Conservation (phyloP, 2,329 filamentous ascomycete genomes). For the Apiospora marii region DNA sequence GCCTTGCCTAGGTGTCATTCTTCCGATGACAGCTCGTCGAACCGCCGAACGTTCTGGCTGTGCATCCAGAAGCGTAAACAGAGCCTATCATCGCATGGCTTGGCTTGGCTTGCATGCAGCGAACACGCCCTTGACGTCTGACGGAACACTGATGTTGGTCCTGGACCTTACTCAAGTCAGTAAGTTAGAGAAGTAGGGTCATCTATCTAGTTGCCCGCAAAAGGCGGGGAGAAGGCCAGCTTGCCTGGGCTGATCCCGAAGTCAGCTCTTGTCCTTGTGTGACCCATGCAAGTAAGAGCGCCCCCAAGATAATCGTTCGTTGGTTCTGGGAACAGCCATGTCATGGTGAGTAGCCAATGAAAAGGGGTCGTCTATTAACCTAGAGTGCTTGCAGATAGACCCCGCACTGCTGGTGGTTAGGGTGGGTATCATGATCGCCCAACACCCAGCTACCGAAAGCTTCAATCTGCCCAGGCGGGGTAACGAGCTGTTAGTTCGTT, state of each 20-base stretch:
- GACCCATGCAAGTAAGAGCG: not conserved
- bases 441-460: not conserved
- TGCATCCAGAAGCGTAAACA: not conserved
- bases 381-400: conserved; percentile 1
- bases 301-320: not conserved
- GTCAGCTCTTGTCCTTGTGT: not conserved
- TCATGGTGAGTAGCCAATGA: not conserved
- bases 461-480: not conserved
- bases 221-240: not conserved
- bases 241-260: not conserved
- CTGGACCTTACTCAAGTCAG: not conserved
- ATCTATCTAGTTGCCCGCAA: not conserved
- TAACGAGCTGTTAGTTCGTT: not conserved
- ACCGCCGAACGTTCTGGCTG: not conserved
- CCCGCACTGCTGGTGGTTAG: not conserved
- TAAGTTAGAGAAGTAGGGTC: not conserved
- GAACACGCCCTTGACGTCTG: not conserved
- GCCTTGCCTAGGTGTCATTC: not conserved
- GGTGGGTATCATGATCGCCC: not conserved
- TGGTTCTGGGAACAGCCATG: not conserved
- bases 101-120: not conserved
- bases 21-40: not conserved
- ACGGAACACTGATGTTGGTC: conserved; percentile 2
- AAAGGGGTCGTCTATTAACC: not conserved
- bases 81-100: not conserved